Percentiles rank a stretch among this genome's conserved stretches.
These are phyloP conservation scores for Suhomyces sp. DNA, from an alignment of 805 yeast genomes.

Conservation along the genomic window DNA sequence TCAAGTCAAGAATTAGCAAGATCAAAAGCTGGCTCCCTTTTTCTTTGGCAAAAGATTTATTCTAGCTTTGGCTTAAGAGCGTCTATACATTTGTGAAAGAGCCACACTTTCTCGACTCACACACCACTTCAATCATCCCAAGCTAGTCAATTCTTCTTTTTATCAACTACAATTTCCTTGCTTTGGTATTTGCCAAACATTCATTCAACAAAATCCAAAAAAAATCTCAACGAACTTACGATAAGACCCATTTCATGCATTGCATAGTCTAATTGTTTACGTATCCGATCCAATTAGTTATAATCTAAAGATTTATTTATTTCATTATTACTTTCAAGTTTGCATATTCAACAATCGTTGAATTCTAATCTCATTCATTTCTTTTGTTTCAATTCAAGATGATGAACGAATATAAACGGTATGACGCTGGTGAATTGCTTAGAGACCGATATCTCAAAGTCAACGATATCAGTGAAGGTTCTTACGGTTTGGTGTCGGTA, in stretches of 20 bases:
- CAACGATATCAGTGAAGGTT: constrained; percentile 82
- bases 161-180: no score
- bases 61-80: neutral
- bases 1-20: neutral
- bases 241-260: neutral
- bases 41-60: neutral
- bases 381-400: neutral
- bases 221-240: neutral
- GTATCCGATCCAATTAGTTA: neutral
- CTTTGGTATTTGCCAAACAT: neutral
- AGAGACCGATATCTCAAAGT: constrained; percentile 64
- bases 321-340: neutral
- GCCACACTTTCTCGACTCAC: neutral
- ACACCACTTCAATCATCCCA: neutral
- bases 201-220: neutral
- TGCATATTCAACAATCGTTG: constrained; percentile 1
- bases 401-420: constrained; percentile 41
- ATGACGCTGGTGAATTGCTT: constrained; percentile 45
- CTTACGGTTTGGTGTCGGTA: constrained; percentile 87
- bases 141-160: no score
- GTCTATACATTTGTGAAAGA: neutral
- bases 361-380: neutral
- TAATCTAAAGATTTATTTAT: no score
- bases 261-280: neutral
- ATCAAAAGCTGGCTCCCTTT: no score